phyloP scores from a whole-genome alignment of 768 basidiomycete species.

The Tulasnella sp. region DNA sequence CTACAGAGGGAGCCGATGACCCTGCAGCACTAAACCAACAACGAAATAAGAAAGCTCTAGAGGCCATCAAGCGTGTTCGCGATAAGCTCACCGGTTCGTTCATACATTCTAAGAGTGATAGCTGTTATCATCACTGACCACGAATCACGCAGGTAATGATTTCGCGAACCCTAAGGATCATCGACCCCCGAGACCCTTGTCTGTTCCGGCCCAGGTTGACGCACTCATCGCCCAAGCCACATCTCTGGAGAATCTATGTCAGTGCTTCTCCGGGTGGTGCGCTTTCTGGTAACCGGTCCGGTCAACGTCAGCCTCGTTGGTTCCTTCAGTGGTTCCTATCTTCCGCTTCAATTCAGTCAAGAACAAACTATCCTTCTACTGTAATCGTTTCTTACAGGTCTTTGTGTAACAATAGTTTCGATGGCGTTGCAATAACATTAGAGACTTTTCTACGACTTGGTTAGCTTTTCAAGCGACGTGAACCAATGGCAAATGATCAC shows the following conservation, averaged over 20 bases:
- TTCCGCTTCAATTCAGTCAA: neutral
- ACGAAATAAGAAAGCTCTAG: slow-evolving; percentile 86
- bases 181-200: slow-evolving; percentile 48
- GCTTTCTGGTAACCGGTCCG: slow-evolving; percentile 38
- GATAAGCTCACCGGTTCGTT: slow-evolving; percentile 86
- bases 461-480: neutral
- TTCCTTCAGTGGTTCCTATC: neutral
- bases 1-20: slow-evolving; percentile 53
- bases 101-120: neutral
- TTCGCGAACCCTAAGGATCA: slow-evolving; percentile 75
- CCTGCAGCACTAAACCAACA: slow-evolving; percentile 74
- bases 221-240: slow-evolving; percentile 93
- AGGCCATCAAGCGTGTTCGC: slow-evolving; percentile 93
- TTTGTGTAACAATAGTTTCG: neutral
- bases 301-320: neutral
- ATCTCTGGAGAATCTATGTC: slow-evolving; percentile 91
- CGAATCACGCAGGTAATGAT: slow-evolving; percentile 67
- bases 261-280: slow-evolving; percentile 94
- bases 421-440: neutral
- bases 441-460: neutral
- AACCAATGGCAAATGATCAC: neutral
- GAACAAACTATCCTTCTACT: neutral
- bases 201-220: slow-evolving; percentile 85
- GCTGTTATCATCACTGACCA: neutral
- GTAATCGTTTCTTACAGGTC: neutral